These are phyloP conservation scores for Quercus phellos DNA, from an alignment of 331 rosid genomes.

Conservation along the genomic window DNA sequence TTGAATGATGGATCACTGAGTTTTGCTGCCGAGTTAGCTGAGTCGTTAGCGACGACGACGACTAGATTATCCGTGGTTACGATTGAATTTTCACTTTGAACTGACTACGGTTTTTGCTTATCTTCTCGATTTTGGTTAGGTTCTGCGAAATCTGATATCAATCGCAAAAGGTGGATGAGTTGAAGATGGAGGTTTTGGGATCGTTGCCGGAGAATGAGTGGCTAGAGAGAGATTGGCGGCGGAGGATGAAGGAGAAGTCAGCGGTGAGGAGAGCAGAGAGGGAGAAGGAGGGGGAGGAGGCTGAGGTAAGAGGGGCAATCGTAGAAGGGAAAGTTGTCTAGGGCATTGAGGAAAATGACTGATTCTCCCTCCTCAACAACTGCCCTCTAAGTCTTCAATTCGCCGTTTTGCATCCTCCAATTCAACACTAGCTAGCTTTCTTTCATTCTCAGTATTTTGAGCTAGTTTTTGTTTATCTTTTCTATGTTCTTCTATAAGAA, in stretches of 20 bases:
- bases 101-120: slow-evolving; percentile 10
- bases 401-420: too few species aligned
- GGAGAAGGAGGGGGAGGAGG: slow-evolving; percentile 21
- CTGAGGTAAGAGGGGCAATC: slow-evolving; percentile 22
- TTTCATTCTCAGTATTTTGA: too few species aligned
- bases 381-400: too few species aligned
- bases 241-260: slow-evolving; percentile 5
- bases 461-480: too few species aligned
- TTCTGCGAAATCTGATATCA: neutral
- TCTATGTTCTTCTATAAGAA: too few species aligned
- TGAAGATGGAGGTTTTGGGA: neutral
- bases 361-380: slow-evolving; percentile 25
- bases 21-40: slow-evolving; percentile 25
- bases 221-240: slow-evolving; percentile 29
- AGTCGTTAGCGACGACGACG: slow-evolving; percentile 24
- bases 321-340: slow-evolving; percentile 27
- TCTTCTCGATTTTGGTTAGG: slow-evolving; percentile 28
- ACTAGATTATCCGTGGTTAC: slow-evolving; percentile 28
- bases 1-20: slow-evolving; percentile 34
- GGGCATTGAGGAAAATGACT: slow-evolving; percentile 34
- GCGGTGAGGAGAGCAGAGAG: neutral
- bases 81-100: slow-evolving; percentile 18
- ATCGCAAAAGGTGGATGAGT: slow-evolving; percentile 9
- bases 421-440: too few species aligned
- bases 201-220: neutral